These are phyloP conservation scores for Kodamaea plutei DNA, from an alignment of 1,139 yeast genomes.

Conservation along the genomic window DNA sequence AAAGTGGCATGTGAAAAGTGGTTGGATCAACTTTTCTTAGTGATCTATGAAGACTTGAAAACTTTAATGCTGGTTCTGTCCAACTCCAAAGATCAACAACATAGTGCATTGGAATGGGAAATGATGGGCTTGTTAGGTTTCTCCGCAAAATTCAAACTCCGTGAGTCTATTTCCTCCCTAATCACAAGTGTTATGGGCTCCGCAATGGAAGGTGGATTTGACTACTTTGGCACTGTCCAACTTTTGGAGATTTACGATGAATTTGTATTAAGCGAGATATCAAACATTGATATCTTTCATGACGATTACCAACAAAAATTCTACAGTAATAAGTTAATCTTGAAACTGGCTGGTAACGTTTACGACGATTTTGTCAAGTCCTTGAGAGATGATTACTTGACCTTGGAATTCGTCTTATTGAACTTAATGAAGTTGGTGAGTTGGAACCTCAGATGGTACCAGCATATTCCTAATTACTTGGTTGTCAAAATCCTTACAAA, in stretches of 20 bases:
- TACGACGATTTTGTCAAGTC: constrained; percentile 23
- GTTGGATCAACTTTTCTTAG: constrained; percentile 38
- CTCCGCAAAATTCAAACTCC: constrained; percentile 37
- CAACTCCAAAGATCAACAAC: constrained; percentile 25
- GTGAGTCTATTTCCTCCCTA: constrained; percentile 36
- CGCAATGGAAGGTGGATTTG: constrained; percentile 32
- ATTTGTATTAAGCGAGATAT: constrained; percentile 34
- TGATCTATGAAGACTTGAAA: constrained; percentile 38
- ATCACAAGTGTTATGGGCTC: constrained; percentile 39
- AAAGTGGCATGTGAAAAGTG: constrained; percentile 28
- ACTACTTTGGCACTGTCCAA: constrained; percentile 37
- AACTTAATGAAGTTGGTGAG: constrained; percentile 32
- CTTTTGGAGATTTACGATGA: constrained; percentile 40
- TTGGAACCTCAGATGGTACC: constrained; percentile 44
- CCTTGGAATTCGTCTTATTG: constrained; percentile 34
- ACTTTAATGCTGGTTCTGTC: constrained; percentile 25
- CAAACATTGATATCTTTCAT: constrained; percentile 28
- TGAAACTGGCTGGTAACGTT: constrained; percentile 22
- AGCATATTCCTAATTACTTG: constrained; percentile 31
- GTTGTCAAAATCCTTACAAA: constrained; percentile 27
- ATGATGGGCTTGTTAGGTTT: constrained; percentile 40
- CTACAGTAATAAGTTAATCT: constrained; percentile 33
- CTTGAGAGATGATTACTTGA: constrained; percentile 27
- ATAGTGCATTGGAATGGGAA: constrained; percentile 44
- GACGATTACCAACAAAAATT: constrained; percentile 28